These are phyloP conservation scores for Lasiodiplodia theobromae DNA, from an alignment of 2,329 filamentous ascomycete genomes.

Conservation along the genomic window DNA sequence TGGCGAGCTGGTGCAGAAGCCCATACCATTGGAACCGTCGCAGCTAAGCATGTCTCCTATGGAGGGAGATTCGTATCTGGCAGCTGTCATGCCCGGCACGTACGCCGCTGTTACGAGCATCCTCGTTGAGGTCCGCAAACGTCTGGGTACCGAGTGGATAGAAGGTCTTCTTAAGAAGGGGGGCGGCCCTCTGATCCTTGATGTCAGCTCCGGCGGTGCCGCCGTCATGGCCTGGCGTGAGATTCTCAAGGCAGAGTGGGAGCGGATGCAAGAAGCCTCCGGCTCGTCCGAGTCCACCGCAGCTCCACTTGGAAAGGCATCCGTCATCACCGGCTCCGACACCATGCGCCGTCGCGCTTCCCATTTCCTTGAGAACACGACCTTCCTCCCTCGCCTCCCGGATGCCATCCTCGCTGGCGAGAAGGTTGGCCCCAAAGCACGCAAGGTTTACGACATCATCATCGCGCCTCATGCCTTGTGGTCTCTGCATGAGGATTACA, in stretches of 20 bases:
- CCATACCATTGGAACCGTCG: conserved; percentile 69
- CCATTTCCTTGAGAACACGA: conserved; percentile 82
- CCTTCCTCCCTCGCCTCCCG: conserved; percentile 89
- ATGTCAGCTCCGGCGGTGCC: conserved; percentile 77
- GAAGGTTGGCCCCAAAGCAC: conserved; percentile 46
- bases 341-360: conserved; percentile 77
- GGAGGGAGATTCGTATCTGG: conserved; percentile 75
- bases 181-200: conserved; percentile 71
- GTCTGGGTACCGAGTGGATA: conserved; percentile 75
- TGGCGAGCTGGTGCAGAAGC: conserved; percentile 64
- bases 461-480: conserved; percentile 87
- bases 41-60: conserved; percentile 75
- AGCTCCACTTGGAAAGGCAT: conserved; percentile 73
- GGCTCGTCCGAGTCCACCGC: conserved; percentile 32
- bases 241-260: conserved; percentile 82
- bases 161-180: conserved; percentile 66
- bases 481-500: conserved; percentile 74
- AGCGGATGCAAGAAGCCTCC: conserved; percentile 62
- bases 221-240: conserved; percentile 79
- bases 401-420: conserved; percentile 76
- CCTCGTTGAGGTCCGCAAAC: conserved; percentile 75
- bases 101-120: conserved; percentile 73
- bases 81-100: conserved; percentile 72
- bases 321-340: conserved; percentile 80
- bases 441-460: conserved; percentile 88